Base-by-base conservation (phyloP, 2,329 filamentous ascomycete species). In the Fusarium sp. region DNA sequence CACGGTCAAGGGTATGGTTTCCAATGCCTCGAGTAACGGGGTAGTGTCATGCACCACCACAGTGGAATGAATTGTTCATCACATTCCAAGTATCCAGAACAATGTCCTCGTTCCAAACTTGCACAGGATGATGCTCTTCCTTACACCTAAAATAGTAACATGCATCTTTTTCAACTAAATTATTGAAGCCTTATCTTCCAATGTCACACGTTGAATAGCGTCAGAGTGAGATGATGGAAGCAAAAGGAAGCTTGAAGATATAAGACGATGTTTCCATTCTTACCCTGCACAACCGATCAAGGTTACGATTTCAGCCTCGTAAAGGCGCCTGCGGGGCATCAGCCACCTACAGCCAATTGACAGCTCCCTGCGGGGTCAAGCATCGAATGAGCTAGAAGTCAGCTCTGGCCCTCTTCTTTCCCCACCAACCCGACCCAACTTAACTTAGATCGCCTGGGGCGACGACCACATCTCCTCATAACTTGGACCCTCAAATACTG, bases 341-440 rank as follows among this genome's bases (percentile, higher is more conserved):
- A 62, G 59, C 36, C 50, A 69, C 50, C 54, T 58, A 14, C 23
- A 69, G 63, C 79, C 79, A 80, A 80, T 81, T 42, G 61, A 34
- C 62, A 67, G 56, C 65, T 66, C 34, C 58, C 53, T 72, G 66
- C 69, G 69, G 65, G 73, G 75, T 73, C 70, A 59, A 57, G 74
- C 77, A 79, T 82, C 80, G 80, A 82, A 82, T 74, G 76, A 81
- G 77, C 80, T 82, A 82, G 80, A 82, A 82, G 74, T 76, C 73
- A 74, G 71, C 72, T 73, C 58, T 73, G 70, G 67, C 73, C 70
- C 68, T 72, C 71, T 25, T 74, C 74, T 67, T 67, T 74, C 77
- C 75, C 76, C 76, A 76, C 73, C 69, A 74, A 23, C 42, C 72
- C 70, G 73, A n/a, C 42, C 50, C 50, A 53, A 58, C 42, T 49